Base-by-base conservation (phyloP, 768 basidiomycete species). In the Pulveroboletus sp. region DNA sequence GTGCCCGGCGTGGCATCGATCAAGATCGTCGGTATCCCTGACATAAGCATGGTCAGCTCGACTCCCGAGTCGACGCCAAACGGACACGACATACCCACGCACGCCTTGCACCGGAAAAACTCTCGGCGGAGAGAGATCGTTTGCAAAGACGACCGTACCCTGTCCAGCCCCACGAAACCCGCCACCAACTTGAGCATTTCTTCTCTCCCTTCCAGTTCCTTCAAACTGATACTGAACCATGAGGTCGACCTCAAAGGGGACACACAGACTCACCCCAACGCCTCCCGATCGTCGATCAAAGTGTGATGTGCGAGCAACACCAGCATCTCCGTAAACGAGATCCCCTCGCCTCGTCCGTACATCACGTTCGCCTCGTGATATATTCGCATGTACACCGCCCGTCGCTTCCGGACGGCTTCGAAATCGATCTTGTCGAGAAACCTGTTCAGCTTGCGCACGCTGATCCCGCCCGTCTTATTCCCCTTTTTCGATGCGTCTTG, bases 321-420 rank as follows among this genome's bases (percentile, higher is more conserved):
- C 3, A 98, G 77, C 89, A 95, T 95, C 38, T 83, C 80, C 1
- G 84, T 89, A 73, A 97, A 97, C 20, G 90, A 88, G 51, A 98
- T 91, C 9, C 93, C 93, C 44, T 81, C 77, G 2, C 83, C 82
- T 27, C 76, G 77, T 52, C 86, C 78, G 53, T 84, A 82, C 4
- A 82, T 78, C 27, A 93, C 79, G 56, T 72, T 73, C 2, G 94
- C 93, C 72, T 97, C 95, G 61, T 95, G 87, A 59, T 86, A 93
- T 1, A 97, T 70, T 19, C 86, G 78, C 57, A 79, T 81, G 62
- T 88, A 94, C 19, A 84, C 70, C 4, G 76, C 76, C 55, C 86
- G 78, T 35, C 92, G 79, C 56, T 79, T 77, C 47, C 84, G 74
- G 54, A 93, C 80, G 32, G 71, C 71, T 7, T 61, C 54, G 40